Percentiles rank a stretch among this genome's conserved stretches.
phyloP scores from a whole-genome alignment of 352 stramenopile genomes.

The Phytophthora uliginosa region DNA sequence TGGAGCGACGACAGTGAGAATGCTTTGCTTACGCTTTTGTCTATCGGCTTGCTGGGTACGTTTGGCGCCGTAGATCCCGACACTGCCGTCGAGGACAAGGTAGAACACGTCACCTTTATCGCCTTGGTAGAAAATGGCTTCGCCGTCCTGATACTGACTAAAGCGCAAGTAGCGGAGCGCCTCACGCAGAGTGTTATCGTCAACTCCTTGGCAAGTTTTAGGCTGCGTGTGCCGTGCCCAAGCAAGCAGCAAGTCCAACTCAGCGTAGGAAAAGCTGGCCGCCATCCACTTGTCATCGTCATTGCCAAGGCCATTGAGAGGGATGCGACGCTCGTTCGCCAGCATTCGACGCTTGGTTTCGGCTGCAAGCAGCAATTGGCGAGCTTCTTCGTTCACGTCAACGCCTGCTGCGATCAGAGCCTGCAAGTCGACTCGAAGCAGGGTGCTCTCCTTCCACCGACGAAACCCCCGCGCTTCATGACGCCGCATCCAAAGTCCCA shows the following conservation, averaged over 20 bases:
- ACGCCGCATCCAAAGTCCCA: constrained; percentile 32
- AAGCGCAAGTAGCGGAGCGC: constrained; percentile 53
- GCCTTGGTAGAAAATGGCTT: constrained; percentile 66
- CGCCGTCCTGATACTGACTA: constrained; percentile 52
- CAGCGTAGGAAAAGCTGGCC: constrained; percentile 34
- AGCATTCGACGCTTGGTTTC: constrained; percentile 35
- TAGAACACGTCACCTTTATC: constrained; percentile 69
- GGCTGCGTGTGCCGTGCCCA: constrained; percentile 53
- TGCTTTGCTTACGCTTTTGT: constrained; percentile 30
- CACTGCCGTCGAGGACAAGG: constrained; percentile 57
- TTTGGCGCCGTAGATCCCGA: constrained; percentile 63
- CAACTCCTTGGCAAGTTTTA: constrained; percentile 58
- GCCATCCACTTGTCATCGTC: constrained; percentile 18
- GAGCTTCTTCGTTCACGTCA: constrained; percentile 33
- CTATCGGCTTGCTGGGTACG: constrained; percentile 30
- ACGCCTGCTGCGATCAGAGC: constrained; percentile 22
- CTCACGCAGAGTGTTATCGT: constrained; percentile 50
- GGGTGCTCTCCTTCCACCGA: constrained; percentile 33
- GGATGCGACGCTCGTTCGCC: constrained; percentile 9
- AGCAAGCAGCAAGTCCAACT: constrained; percentile 50
- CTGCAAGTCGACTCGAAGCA: constrained; percentile 24
- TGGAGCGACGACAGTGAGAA: background rate
- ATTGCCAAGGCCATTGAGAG: constrained; percentile 3
- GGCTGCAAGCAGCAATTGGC: constrained; percentile 35
- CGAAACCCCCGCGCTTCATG: constrained; percentile 31